Evolutionary conservation across 192 early-diverging fungal genomes (phyloP), one percentile per base, ranked within the genome.

Genomic region (Coemansia reversa): DNA sequence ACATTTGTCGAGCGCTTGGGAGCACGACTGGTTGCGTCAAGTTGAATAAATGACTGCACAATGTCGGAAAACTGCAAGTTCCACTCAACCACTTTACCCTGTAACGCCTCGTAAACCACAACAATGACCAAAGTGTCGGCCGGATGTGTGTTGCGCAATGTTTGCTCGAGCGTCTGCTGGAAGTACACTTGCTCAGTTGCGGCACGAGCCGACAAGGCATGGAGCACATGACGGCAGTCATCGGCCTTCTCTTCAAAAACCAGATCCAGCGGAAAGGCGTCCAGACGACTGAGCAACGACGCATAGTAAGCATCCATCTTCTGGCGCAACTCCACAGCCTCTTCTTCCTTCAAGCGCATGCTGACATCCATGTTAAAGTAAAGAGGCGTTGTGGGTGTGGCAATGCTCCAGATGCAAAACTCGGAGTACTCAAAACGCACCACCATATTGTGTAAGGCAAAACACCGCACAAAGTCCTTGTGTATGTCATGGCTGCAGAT

Each of bases 251-350:
- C 82, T 2, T 84, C 73, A 42, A 90, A 85, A 27, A 96, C 90
- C 30, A 92, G 78, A 48, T 95, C 93, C 60, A 86, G 83, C 35
- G 88, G 87, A 55, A 94, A 94, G 9, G 82, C 84, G 62, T 92
- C 89, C 50, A 95, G 89, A 14, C 94, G 74, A 53, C 90, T 87
- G 23, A 84, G 68, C 42, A 98, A 81, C 18, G 96, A 97, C 55
- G 93, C 90, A 71, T 93, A 97, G 72, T 92, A 98, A 7, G 76
- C 78, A 18, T 84, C 88, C 58, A 97, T 90, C 33, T 87, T 86
- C 6, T 74, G 58, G 20, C 88, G 84, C 32, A 94, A 77, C 16
- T 71, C 69, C 14, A 91, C 87, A 22, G 89, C 75, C 62, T 98
- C 95, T 23, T 86, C 74, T 50, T 90, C 87, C 61, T 92, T 91